phyloP scores from a whole-genome alignment of 2,329 filamentous ascomycete genomes.

The Talaromyces pinophilus region DNA sequence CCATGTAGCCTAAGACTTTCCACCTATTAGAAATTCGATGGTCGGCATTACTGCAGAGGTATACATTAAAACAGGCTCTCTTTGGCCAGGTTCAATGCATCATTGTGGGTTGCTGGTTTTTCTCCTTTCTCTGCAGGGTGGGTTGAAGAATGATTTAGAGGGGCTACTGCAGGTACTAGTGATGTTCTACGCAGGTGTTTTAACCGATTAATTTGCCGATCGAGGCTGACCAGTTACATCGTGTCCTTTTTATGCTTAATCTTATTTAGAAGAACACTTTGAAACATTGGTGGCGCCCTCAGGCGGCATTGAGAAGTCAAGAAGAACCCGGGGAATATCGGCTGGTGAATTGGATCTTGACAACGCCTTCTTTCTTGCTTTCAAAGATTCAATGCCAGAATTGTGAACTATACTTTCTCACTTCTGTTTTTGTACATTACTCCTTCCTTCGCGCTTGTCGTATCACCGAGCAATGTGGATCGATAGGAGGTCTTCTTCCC shows the following conservation, averaged over 20 bases:
- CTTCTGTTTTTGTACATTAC: not conserved
- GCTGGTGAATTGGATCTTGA: not conserved
- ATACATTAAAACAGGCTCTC: not conserved
- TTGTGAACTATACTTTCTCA: not conserved
- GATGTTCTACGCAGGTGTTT: not conserved
- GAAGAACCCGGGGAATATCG: slow-evolving; percentile 1
- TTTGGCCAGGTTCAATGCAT: not conserved
- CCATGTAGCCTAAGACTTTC: not conserved
- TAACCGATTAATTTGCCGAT: not conserved
- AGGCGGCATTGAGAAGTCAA: not conserved
- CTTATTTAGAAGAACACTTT: not conserved
- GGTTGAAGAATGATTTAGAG: not conserved
- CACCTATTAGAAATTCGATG: not conserved
- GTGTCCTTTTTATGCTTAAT: not conserved
- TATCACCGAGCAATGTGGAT: not conserved
- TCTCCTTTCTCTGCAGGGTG: not conserved
- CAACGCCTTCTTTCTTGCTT: not conserved
- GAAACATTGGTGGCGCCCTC: not conserved
- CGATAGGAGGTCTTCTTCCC: not conserved
- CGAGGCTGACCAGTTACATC: not conserved
- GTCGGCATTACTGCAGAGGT: not conserved
- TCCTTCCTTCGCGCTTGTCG: not conserved
- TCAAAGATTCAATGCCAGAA: not conserved
- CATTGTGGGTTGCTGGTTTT: not conserved
- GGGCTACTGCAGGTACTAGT: slow-evolving; percentile 2